Percentiles rank a stretch among this genome's conserved stretches.
Conservation (phyloP, 2,329 filamentous ascomycete genomes). For the Apiospora aurea region DNA sequence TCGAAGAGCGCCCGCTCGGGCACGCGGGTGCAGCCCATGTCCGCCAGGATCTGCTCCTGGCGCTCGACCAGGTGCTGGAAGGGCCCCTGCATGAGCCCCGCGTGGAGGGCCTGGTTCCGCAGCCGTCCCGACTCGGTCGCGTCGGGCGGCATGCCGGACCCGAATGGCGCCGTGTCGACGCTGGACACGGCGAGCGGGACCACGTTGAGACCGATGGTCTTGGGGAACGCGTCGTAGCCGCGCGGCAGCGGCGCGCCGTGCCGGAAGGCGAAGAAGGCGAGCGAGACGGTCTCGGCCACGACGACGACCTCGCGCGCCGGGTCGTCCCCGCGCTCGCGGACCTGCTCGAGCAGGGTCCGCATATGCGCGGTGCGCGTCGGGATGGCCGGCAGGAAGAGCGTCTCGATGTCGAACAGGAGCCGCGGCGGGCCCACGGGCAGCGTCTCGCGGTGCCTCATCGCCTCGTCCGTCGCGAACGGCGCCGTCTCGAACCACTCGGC, state of each 20-base stretch:
- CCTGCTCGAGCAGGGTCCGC: constrained; percentile 44
- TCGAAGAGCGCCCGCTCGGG: constrained; percentile 33
- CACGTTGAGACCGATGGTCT: constrained; percentile 48
- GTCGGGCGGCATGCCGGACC: constrained; percentile 48
- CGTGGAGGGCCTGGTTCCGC: constrained; percentile 41
- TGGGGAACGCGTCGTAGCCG: constrained; percentile 45
- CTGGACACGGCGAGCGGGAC: constrained; percentile 47
- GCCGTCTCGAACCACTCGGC: constrained; percentile 41
- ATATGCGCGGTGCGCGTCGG: constrained; percentile 42
- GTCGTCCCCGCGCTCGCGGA: constrained; percentile 41
- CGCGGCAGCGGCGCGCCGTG: constrained; percentile 47
- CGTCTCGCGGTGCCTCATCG: not conserved
- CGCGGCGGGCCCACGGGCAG: constrained; percentile 30
- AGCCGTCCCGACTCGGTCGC: constrained; percentile 44
- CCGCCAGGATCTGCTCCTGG: constrained; percentile 17
- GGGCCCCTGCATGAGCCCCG: constrained; percentile 29
- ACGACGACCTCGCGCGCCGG: constrained; percentile 49
- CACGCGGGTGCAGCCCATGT: not conserved
- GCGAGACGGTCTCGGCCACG: constrained; percentile 49
- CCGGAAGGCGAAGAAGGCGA: constrained; percentile 47
- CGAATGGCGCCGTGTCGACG: constrained; percentile 48
- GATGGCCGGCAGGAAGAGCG: constrained; percentile 44
- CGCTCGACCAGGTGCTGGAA: not conserved
- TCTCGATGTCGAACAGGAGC: constrained; percentile 43
- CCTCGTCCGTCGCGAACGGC: not conserved